Evolutionary conservation across 2,329 filamentous ascomycete genomes (phyloP).

Genomic region (Ceratocystis diversiconidia): DNA sequence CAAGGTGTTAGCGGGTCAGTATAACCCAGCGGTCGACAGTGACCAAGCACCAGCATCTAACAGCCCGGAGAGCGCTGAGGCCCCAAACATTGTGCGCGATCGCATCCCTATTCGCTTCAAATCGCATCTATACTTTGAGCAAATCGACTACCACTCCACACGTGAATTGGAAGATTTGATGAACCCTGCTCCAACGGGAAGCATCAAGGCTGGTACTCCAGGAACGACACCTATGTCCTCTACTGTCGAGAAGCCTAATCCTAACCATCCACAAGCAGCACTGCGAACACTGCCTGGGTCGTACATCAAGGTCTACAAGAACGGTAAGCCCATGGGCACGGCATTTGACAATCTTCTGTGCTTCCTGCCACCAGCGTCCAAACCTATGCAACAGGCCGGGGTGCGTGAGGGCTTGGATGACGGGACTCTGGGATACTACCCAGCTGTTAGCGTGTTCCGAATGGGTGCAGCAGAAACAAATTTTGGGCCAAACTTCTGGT

Average conservation of each 20-base stretch:
- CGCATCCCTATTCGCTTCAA: conserved; percentile 92
- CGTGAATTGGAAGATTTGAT: conserved; percentile 80
- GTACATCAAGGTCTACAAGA: conserved; percentile 82
- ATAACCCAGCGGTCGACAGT: conserved; percentile 70
- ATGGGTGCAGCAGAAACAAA: conserved; percentile 86
- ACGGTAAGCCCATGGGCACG: conserved; percentile 72
- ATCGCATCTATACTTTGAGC: conserved; percentile 84
- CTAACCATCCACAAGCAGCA: conserved; percentile 57
- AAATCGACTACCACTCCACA: conserved; percentile 73
- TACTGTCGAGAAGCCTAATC: conserved; percentile 43
- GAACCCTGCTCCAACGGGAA: conserved; percentile 45
- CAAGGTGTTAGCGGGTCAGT: conserved; percentile 74
- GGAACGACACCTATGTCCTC: conserved; percentile 14
- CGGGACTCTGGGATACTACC: conserved; percentile 89
- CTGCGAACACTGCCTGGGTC: conserved; percentile 77
- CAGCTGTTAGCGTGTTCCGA: conserved; percentile 80
- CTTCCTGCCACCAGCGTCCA: conserved; percentile 82
- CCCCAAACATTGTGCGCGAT: conserved; percentile 78
- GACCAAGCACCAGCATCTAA: conserved; percentile 27
- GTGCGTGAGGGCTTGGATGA: conserved; percentile 83
- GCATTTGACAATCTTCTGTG: conserved; percentile 77
- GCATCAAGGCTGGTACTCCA: conserved; percentile 31
- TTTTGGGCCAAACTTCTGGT: conserved; percentile 90
- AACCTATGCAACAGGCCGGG: conserved; percentile 51
- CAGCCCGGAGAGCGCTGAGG: conserved; percentile 34